Evolutionary conservation across 2,329 filamentous ascomycete species (phyloP), one percentile per base, ranked within the genome.

Genomic region (Hypoxylon sp.): DNA sequence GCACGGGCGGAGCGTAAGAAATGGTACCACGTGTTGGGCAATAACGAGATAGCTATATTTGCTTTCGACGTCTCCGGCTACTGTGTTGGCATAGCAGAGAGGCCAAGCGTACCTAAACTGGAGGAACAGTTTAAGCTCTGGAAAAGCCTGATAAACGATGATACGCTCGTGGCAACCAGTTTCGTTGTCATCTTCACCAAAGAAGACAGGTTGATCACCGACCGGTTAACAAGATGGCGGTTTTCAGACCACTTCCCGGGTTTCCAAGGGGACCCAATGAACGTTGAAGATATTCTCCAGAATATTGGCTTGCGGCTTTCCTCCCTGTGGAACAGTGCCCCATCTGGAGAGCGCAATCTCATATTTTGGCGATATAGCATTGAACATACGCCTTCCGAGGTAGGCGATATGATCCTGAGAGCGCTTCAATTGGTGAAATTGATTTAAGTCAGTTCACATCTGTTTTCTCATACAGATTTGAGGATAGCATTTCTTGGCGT

Each of bases 161-260:
- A 6, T 30, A 8, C 7, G 28, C n/a, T 20, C 20, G 7, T 20
- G 38, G 20, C 6, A 16, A 20, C 20, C 20, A 44, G 5, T 36
- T 36, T 36, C 32, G n/a, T 44, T 4, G 38, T 44, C 38, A 44
- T 44, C 38, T 44, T 44, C 6, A 44, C 38, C 20, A 44, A 44
- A 44, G 38, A 9, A 16, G 38, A 44, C 38, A 44, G 38, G 9
- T 6, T 44, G 1, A 44, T 16, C 38, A 5, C 12, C 20, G 6
- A 20, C 9, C 38, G 38, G 9, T 20, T 44, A 22, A 12, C 4
- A 20, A 44, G 38, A 22, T 44, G 38, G 38, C 16, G 0, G 8
- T 44, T 44, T 22, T 44, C 38, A 11, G 16, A 20, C 16, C 20
- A 44, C 9, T 18, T 44, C n/a, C 38, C 38, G 6, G 16, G 3